Evolutionary conservation across 1,284 basidiomycete species (phyloP).

Genomic region (Gastroboletus turbinatus): DNA sequence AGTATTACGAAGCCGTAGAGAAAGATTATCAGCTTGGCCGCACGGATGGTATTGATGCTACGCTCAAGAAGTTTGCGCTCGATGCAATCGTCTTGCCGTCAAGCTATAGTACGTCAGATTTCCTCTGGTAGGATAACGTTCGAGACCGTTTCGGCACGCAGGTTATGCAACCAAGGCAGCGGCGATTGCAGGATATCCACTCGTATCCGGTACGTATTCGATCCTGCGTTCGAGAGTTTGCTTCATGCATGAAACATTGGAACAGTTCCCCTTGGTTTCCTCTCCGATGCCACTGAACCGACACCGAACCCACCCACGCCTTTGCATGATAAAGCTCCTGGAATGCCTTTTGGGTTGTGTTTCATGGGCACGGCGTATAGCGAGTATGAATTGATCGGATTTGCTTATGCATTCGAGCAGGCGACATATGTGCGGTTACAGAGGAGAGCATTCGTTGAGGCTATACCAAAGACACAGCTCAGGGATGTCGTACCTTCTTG

Average conservation of each 20-base stretch:
- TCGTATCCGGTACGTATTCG: conserved; percentile 23
- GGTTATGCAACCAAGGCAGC: conserved; percentile 22
- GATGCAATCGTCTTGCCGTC: conserved; percentile 47
- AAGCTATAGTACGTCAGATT: conserved; percentile 21
- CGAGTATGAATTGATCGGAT: conserved; percentile 47
- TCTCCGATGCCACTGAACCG: conserved; percentile 30
- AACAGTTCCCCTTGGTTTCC: conserved; percentile 50
- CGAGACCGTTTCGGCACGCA: background rate
- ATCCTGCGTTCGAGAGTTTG: background rate
- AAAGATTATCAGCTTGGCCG: conserved; percentile 39
- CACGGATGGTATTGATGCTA: conserved; percentile 46
- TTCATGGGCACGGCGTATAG: conserved; percentile 53
- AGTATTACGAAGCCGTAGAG: conserved; percentile 40
- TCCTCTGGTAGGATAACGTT: background rate
- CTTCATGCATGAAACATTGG: background rate
- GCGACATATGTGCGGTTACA: conserved; percentile 46
- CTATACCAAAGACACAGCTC: conserved; percentile 28
- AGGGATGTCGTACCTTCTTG: conserved; percentile 16
- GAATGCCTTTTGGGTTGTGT: conserved; percentile 49
- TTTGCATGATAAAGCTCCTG: conserved; percentile 36
- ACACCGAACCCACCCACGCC: conserved; percentile 34
- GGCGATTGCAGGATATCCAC: conserved; percentile 29
- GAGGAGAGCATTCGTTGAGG: conserved; percentile 24
- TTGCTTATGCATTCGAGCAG: conserved; percentile 57
- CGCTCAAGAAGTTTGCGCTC: conserved; percentile 40